A percentile compares a stretch with the other conserved stretches of the same genome.
Evolutionary conservation across 768 basidiomycete species (phyloP).

Genomic region (Termitomyces sp.): DNA sequence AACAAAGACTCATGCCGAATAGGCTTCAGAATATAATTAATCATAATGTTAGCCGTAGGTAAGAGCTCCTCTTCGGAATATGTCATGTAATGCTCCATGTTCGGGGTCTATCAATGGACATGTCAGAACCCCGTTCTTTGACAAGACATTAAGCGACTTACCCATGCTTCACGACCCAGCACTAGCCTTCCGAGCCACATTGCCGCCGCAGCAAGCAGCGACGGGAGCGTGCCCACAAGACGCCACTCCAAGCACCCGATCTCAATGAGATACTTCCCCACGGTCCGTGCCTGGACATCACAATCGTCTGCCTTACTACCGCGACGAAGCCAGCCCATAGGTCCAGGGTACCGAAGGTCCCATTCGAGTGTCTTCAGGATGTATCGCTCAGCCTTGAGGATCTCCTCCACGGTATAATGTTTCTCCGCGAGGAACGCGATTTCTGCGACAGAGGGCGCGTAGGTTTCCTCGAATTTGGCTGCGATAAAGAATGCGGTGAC

Average conservation of each 20-base stretch:
- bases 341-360: slow-evolving; percentile 82
- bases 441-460: slow-evolving; percentile 78
- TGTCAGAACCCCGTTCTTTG: slow-evolving; percentile 3
- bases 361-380: slow-evolving; percentile 82
- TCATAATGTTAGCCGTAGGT: slow-evolving; percentile 79
- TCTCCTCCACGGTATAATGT: slow-evolving; percentile 71
- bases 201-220: slow-evolving; percentile 74
- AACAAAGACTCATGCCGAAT: slow-evolving; percentile 71
- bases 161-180: slow-evolving; percentile 81
- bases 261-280: slow-evolving; percentile 90
- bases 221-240: slow-evolving; percentile 71
- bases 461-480: slow-evolving; percentile 90
- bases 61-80: slow-evolving; percentile 77
- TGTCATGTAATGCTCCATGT: slow-evolving; percentile 81
- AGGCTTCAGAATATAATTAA: slow-evolving; percentile 79
- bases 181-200: slow-evolving; percentile 83
- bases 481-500: slow-evolving; percentile 84
- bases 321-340: slow-evolving; percentile 82
- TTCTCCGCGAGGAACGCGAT: slow-evolving; percentile 77
- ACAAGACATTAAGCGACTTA: slow-evolving; percentile 27
- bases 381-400: slow-evolving; percentile 86
- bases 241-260: slow-evolving; percentile 77
- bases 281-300: slow-evolving; percentile 76
- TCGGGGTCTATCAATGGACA: slow-evolving; percentile 55
- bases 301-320: slow-evolving; percentile 93